These are phyloP conservation scores for Lentinula boryana DNA, from an alignment of 768 basidiomycete genomes.

Conservation along the genomic window DNA sequence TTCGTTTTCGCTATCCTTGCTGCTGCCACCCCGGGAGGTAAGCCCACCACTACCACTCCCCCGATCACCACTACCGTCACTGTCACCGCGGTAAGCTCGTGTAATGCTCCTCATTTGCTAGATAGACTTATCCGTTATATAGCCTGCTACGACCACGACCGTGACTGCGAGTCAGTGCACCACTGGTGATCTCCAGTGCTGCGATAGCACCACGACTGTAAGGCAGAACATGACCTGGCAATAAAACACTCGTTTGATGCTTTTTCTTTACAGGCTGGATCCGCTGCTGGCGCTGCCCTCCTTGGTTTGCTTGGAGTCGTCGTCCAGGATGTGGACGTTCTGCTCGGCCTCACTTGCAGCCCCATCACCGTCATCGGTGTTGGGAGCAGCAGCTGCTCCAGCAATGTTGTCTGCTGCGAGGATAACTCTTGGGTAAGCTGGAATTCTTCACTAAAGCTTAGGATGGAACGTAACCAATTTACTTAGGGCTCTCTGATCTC, in stretches of 20 bases:
- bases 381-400: not conserved
- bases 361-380: conserved; percentile 8
- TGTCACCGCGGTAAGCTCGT: not conserved
- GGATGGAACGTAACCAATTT: not conserved
- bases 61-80: not conserved
- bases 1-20: not conserved
- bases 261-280: not conserved
- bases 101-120: not conserved
- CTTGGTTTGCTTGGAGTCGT: conserved; percentile 7
- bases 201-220: not conserved
- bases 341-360: conserved; percentile 2
- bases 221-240: not conserved
- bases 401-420: not conserved
- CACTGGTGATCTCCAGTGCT: not conserved
- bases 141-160: not conserved
- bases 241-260: not conserved
- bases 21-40: not conserved
- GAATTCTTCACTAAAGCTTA: not conserved
- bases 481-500: not conserved
- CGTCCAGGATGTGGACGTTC: not conserved
- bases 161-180: not conserved
- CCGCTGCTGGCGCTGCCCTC: not conserved
- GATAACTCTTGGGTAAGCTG: not conserved
- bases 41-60: not conserved
- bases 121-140: too few relatives aligned